Evolutionary conservation across 768 basidiomycete genomes (phyloP).

Genomic region (Strobilomyces confusus): DNA sequence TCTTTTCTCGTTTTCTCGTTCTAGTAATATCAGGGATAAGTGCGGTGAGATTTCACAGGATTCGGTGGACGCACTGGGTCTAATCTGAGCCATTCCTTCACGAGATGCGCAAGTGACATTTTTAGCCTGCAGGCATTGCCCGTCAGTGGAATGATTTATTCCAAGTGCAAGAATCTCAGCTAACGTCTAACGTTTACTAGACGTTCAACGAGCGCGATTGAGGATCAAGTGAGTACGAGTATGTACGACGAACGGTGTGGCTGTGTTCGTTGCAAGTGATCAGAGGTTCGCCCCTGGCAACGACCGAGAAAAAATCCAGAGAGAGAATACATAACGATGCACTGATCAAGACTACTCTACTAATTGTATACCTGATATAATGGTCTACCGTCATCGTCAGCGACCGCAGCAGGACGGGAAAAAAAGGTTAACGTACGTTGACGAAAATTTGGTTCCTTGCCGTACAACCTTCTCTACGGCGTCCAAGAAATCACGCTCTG

Average conservation of each 20-base stretch:
- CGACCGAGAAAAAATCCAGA: background rate
- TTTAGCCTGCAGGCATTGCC: background rate
- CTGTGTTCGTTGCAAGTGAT: no score
- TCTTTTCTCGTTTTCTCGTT: slow-evolving; percentile 38
- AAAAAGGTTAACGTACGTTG: slow-evolving; percentile 63
- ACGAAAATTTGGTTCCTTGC: slow-evolving; percentile 97
- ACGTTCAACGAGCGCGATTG: background rate
- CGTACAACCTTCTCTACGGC: slow-evolving; percentile 98
- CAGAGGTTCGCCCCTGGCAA: no score
- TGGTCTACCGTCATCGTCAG: slow-evolving; percentile 46
- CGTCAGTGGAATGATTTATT: background rate
- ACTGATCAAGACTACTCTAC: slow-evolving; percentile 22
- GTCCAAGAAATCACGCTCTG: slow-evolving; percentile 95
- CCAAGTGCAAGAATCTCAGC: background rate
- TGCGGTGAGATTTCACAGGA: background rate
- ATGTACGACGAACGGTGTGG: no score
- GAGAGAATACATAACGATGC: slow-evolving; percentile 16
- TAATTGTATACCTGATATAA: slow-evolving; percentile 95
- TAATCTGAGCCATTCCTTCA: slow-evolving; percentile 48
- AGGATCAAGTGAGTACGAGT: background rate
- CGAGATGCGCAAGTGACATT: slow-evolving; percentile 36
- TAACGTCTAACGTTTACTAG: background rate
- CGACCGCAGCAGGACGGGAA: background rate
- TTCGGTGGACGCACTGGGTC: slow-evolving; percentile 37
- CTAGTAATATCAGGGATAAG: slow-evolving; percentile 18